Conservation (phyloP, 2,329 filamentous ascomycete genomes). For the Aureobasidium sp. region DNA sequence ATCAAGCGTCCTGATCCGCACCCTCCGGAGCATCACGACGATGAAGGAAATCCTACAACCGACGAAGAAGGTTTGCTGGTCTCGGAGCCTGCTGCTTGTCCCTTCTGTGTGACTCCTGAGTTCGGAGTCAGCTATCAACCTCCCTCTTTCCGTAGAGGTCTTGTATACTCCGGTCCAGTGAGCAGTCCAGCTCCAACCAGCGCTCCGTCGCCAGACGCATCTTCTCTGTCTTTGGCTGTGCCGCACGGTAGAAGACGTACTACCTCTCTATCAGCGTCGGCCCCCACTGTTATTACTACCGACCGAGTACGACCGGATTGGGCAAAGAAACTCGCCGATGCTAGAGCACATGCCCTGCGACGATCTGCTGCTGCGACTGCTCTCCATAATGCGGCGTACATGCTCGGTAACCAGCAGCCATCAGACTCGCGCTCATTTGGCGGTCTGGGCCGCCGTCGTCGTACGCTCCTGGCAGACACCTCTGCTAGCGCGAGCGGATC, state of each 20-base stretch:
- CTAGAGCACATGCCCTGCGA: slow-evolving; percentile 75
- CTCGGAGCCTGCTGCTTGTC: slow-evolving; percentile 85
- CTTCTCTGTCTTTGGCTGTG: slow-evolving; percentile 63
- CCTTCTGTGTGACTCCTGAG: slow-evolving; percentile 90
- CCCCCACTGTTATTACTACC: slow-evolving; percentile 82
- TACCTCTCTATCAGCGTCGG: slow-evolving; percentile 70
- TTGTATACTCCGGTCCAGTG: slow-evolving; percentile 53
- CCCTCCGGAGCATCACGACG: slow-evolving; percentile 66
- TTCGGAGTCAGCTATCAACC: slow-evolving; percentile 94
- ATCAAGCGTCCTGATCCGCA: slow-evolving; percentile 93
- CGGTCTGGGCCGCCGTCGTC: slow-evolving; percentile 39
- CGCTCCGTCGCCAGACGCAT: slow-evolving; percentile 69
- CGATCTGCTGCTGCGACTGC: slow-evolving; percentile 89
- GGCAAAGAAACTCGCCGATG: slow-evolving; percentile 80
- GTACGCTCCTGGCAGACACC: slow-evolving; percentile 46
- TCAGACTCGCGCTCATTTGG: slow-evolving; percentile 45
- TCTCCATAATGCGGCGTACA: slow-evolving; percentile 86
- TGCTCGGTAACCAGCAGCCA: slow-evolving; percentile 57
- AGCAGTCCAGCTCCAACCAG: slow-evolving; percentile 43
- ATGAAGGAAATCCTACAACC: slow-evolving; percentile 29
- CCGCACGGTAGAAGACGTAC: slow-evolving; percentile 49
- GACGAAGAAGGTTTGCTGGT: slow-evolving; percentile 61
- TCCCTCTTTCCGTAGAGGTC: slow-evolving; percentile 78
- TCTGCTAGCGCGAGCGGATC: slow-evolving; percentile 39
- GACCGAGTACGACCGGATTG: slow-evolving; percentile 91